Base-by-base conservation (phyloP, 805 yeast genomes). In the Schwanniomyces occidentalis region DNA sequence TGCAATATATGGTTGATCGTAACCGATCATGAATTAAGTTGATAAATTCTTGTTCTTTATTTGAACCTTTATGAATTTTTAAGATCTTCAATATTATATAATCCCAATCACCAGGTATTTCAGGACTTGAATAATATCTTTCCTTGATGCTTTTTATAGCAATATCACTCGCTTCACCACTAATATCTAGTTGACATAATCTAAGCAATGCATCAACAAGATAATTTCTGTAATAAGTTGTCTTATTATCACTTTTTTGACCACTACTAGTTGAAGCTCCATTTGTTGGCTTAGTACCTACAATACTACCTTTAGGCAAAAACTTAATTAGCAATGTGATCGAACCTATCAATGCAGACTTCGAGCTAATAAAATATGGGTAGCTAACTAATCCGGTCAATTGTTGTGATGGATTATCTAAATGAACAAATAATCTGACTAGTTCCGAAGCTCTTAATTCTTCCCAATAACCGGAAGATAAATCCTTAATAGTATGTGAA, bases 361-460 rank as follows among this genome's bases (percentile, higher is more conserved):
- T 38, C 38, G 59, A 20, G 42, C 54, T 22, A 54, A 68, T 46
- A 49, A 65, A 41, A 40, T 58, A 52, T 61, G 71, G 31, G 72
- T 73, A 45, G 61, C 71, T 55, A 63, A 82, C 56, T 64, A 73
- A 60, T 1, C 85, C 86, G 0, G 85, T 80, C 8, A 78, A 45
- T 44, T 74, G 82, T 34, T 78, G 62, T 14, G 76, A 71, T 2
- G 73, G 62, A 44, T 78, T 79, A 38, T 72, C 78, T 25, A 76
- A 64, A 14, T 72, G 73, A n/a, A 71, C 42, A 6, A 80, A 49
- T 7, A 76, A 61, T 44, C 93, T 63, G 17, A 84, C 69, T 17
- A 82, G 48, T 12, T 73, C 63, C 20, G 84, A 76, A 2, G 78
- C 81, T 37, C 71, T 75, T 1, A 82, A 57, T 48, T 83, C 89